Evolutionary conservation across 768 basidiomycete species (phyloP).

Genomic region (Pleurotus djamor): DNA sequence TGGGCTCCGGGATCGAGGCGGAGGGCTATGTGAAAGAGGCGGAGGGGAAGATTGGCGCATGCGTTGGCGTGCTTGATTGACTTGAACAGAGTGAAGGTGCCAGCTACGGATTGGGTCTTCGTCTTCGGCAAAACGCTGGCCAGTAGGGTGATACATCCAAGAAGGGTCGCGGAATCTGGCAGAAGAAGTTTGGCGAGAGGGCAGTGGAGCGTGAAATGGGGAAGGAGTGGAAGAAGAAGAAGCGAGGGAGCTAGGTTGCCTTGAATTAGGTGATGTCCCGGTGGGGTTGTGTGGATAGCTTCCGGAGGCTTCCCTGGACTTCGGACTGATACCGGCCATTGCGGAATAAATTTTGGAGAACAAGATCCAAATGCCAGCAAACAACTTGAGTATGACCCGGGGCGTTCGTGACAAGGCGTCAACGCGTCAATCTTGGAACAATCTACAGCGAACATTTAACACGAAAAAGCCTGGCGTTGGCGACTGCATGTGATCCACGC

Average conservation of each 20-base stretch:
- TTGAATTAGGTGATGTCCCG: conserved; percentile 1
- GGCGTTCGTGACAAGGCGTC: no score
- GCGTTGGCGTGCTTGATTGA: conserved; percentile 4
- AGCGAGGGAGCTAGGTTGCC: neutral
- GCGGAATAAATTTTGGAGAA: neutral
- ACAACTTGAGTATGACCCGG: neutral
- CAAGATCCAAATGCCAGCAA: neutral
- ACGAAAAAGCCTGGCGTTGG: no score
- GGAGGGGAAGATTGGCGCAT: neutral
- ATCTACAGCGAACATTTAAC: no score
- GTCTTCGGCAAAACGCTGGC: conserved; percentile 3
- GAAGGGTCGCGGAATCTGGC: conserved; percentile 5
- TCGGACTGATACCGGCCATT: conserved; percentile 7
- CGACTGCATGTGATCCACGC: no score
- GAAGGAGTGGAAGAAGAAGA: neutral
- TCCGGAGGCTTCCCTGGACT: conserved; percentile 2
- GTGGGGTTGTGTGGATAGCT: neutral
- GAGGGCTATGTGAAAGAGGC: neutral
- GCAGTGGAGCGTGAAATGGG: neutral
- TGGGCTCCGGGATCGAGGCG: neutral
- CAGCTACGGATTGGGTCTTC: conserved; percentile 3
- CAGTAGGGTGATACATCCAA: conserved; percentile 8
- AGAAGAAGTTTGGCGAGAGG: conserved; percentile 1
- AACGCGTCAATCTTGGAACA: no score
- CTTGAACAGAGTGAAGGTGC: conserved; percentile 5